Conservation (phyloP, 371 early-diverging fungal species). For the Mortierella sp. region DNA sequence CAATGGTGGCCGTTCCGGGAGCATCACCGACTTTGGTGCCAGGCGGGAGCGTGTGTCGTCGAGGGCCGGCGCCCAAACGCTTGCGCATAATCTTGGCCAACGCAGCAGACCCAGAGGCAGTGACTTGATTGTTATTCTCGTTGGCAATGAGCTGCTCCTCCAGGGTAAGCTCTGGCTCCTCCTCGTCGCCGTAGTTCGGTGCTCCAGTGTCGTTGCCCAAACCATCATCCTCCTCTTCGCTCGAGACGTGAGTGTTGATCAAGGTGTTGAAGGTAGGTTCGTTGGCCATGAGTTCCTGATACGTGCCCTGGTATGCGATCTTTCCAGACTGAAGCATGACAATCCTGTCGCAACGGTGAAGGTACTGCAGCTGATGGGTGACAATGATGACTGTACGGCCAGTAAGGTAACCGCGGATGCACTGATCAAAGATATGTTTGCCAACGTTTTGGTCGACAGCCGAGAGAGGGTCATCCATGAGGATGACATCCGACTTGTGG, state of each 20-base stretch:
- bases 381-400: conserved; percentile 62
- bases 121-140: conserved; percentile 7
- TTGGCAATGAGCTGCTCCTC: conserved; percentile 4
- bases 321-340: conserved; percentile 64
- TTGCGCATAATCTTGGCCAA: background rate
- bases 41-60: conserved; percentile 36
- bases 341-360: conserved; percentile 64
- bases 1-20: conserved; percentile 30
- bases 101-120: background rate
- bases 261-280: conserved; percentile 45
- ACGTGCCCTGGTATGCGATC: conserved; percentile 71
- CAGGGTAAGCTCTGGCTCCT: conserved; percentile 16
- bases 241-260: conserved; percentile 61
- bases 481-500: conserved; percentile 63
- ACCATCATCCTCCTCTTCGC: conserved; percentile 48
- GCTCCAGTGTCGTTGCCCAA: background rate
- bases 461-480: conserved; percentile 77
- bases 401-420: conserved; percentile 65
- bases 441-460: conserved; percentile 73
- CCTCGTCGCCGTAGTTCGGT: background rate
- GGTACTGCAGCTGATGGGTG: conserved; percentile 62
- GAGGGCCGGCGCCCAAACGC: conserved; percentile 10
- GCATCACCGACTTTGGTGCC: conserved; percentile 31
- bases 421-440: conserved; percentile 56
- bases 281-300: conserved; percentile 66